Conservation (phyloP, 805 yeast species). For the Yamadazyma akitaensis region DNA sequence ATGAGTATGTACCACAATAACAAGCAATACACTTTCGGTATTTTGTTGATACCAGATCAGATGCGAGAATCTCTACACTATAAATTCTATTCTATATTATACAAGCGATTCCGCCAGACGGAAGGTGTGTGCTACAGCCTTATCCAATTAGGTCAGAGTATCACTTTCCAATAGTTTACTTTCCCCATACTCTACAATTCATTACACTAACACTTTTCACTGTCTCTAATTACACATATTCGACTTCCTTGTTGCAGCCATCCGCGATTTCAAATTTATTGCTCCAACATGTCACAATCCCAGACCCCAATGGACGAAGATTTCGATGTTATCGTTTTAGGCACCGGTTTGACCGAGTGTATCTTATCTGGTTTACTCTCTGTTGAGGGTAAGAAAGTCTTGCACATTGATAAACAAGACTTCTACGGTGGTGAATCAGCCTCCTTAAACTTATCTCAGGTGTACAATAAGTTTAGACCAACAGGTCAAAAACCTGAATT, state of each 20-base stretch:
- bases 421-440: conserved; percentile 95
- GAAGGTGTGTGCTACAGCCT: no score
- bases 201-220: no score
- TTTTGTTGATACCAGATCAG: no score
- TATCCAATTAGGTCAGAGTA: no score
- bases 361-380: conserved; percentile 89
- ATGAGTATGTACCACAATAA: background rate
- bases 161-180: no score
- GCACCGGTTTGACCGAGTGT: conserved; percentile 95
- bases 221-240: no score
- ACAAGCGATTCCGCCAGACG: no score
- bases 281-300: background rate
- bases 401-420: conserved; percentile 94
- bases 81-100: no score
- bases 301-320: conserved; percentile 73
- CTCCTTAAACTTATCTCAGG: conserved; percentile 66
- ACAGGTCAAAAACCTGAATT: conserved; percentile 61
- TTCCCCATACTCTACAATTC: no score
- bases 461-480: conserved; percentile 84
- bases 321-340: conserved; percentile 95
- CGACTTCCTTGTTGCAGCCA: background rate
- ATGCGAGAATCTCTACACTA: no score
- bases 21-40: background rate
- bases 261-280: background rate
- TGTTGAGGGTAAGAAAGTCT: conserved; percentile 96